Evolutionary conservation across 352 stramenopile genomes (phyloP).

Genomic region (Globisporangium okanoganense): DNA sequence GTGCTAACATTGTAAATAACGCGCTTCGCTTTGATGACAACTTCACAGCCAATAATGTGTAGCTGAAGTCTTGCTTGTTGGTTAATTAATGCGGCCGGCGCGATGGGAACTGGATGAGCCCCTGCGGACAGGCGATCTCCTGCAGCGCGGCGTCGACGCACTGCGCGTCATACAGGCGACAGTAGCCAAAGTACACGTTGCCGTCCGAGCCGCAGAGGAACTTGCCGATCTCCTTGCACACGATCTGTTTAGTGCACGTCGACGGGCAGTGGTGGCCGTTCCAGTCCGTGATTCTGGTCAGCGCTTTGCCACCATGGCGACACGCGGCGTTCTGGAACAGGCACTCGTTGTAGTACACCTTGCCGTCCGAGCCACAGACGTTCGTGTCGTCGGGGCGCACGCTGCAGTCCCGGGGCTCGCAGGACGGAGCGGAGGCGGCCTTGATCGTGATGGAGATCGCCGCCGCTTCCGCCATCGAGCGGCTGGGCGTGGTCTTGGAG

Average conservation of each 20-base stretch:
- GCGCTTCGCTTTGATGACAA: no score
- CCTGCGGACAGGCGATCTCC: conserved; percentile 12
- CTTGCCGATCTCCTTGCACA: conserved; percentile 28
- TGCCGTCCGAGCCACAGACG: conserved; percentile 26
- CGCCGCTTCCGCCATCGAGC: neutral
- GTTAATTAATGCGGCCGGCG: neutral
- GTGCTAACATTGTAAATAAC: neutral
- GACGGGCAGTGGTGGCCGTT: conserved; percentile 29
- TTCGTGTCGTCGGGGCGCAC: conserved; percentile 2
- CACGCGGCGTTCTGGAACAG: conserved; percentile 28
- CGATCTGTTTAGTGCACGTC: conserved; percentile 24
- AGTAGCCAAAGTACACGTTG: conserved; percentile 37
- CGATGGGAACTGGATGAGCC: conserved; percentile 3
- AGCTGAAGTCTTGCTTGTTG: no score
- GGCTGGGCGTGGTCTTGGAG: neutral
- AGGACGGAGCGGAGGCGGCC: neutral
- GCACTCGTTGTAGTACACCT: conserved; percentile 29
- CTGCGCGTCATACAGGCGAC: conserved; percentile 27
- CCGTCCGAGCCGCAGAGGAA: conserved; percentile 26
- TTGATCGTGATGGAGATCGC: neutral
- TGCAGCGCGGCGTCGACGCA: conserved; percentile 19
- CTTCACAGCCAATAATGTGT: no score
- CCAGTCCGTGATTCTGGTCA: conserved; percentile 18
- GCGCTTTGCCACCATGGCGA: conserved; percentile 7
- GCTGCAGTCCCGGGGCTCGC: neutral